phyloP scores from a whole-genome alignment of 805 yeast genomes.

The Wickerhamomyces sydowiorum region DNA sequence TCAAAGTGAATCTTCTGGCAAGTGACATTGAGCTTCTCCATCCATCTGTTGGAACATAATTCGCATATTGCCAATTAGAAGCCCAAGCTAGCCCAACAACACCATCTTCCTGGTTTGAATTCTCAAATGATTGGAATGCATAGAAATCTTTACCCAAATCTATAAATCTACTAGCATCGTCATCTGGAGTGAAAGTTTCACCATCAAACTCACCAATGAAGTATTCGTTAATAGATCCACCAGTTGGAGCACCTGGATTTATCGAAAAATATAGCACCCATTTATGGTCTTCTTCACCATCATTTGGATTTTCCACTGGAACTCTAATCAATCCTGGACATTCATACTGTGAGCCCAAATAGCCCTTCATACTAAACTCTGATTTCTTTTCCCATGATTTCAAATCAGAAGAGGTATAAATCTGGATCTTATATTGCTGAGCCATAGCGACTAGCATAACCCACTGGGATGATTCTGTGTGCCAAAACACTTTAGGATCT shows the following conservation, averaged over 20 bases:
- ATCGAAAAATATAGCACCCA: background rate
- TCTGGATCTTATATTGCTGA: background rate
- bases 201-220: background rate
- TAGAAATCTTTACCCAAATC: background rate
- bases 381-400: background rate
- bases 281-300: background rate
- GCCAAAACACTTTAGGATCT: slow-evolving; percentile 18
- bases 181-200: background rate
- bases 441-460: background rate
- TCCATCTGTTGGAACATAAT: background rate
- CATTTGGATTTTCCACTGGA: background rate
- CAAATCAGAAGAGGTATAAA: background rate
- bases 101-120: background rate
- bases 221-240: background rate
- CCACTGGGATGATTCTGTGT: background rate
- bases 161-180: background rate
- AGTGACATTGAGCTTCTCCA: background rate
- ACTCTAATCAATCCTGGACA: background rate
- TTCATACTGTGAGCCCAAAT: background rate
- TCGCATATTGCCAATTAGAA: background rate
- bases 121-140: background rate
- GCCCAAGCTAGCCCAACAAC: background rate
- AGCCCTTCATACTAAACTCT: background rate
- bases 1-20: background rate
- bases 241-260: background rate